Evolutionary conservation across 2,329 filamentous ascomycete genomes (phyloP), one percentile per base, ranked within the genome.

Genomic region (Xylariaceae sp.): DNA sequence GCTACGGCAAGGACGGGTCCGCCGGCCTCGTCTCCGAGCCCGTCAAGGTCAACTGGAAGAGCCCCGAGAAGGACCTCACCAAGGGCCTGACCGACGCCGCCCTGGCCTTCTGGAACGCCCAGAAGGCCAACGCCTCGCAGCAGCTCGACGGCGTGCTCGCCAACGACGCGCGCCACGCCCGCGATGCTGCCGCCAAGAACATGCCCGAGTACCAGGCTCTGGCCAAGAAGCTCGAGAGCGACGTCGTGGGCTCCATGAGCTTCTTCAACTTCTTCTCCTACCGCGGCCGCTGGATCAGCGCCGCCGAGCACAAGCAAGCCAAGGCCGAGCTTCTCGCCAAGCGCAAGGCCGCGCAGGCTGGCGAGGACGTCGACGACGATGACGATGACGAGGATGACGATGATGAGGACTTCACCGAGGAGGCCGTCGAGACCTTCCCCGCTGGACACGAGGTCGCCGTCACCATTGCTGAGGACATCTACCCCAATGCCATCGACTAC

Each of bases 181-280:
- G 67, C 33, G 67, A 70, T 45, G 61, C 62, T 40, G 66, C 64
- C 40, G 65, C 66, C 52, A 65, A 65, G 60, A 37, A 66, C 51
- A 49, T 69, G 37, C 62, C 67, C 48, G 58, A 68, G 58, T 70
- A 68, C 62, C 56, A 69, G 61, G 46, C 36, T 3, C 61, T 70
- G 2, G 64, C 56, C 53, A 55, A 65, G 50, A 56, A 62, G 55
- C 58, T 69, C 23, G 57, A 65, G 40, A 57, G 57, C 53, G 66
- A 65, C 51, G 58, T 57, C 46, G 54, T 57, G 29, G 66, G 67
- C 63, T 79, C 79, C 8, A 67, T 80, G 33, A 86, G 82, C 73
- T 90, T 91, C 78, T 91, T 91, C 71, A 83, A 84, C 47, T 88
- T 87, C 80, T 91, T 91, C 71, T 86, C 82, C 11, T 91, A 85